Base-by-base conservation (phyloP, 2,329 filamentous ascomycete species). In the Pyrenochaeta sp. region DNA sequence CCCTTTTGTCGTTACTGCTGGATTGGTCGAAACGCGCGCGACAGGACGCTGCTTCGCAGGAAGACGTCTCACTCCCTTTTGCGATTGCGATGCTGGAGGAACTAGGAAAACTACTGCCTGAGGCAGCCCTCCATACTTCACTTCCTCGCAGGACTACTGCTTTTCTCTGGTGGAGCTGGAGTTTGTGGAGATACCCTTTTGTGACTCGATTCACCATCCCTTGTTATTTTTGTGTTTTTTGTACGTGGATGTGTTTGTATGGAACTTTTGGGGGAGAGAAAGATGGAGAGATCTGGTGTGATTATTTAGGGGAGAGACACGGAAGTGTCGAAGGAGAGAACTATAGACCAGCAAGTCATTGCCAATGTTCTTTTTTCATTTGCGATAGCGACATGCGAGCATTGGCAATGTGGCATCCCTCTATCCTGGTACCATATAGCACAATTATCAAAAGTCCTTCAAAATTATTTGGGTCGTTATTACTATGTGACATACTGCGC, bases 131-230 rank as follows among this genome's bases (percentile, higher is more conserved):
- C 38, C 36, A n/a, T 26, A 29, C 41, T 44, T 48, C 38, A n/a
- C 39, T 38, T 37, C 47, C 42, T n/a, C 32, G 38, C 51, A 41
- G 21, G 22, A 31, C 37, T 26, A 40, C 15, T 41, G 44, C 52
- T 35, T 53, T 68, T 68, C 62, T 68, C 62, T 66, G 65, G 65
- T 69, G 67, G 65, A 68, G 65, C 65, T 69, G 65, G 67, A 69
- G 67, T 70, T 70, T 70, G 67, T 65, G 58, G 67, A 70, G 69
- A 70, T 63, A 65, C 67, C 60, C 48, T 60, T 60, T 49, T 41
- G 41, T 15, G 31, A 34, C n/a, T 34, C 19, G 19, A 22, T 44
- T 40, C 42, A 39, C 39, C 32, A 36, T 40, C 41, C 37, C 26
- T 21, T 44, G 22, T 19, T 23, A 29, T 11, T 21, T 38, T 44